A percentile compares a stretch with the other conserved stretches of the same genome.
phyloP scores from a whole-genome alignment of 1,284 basidiomycete species.

The Pseudozyma hubeiensis region DNA sequence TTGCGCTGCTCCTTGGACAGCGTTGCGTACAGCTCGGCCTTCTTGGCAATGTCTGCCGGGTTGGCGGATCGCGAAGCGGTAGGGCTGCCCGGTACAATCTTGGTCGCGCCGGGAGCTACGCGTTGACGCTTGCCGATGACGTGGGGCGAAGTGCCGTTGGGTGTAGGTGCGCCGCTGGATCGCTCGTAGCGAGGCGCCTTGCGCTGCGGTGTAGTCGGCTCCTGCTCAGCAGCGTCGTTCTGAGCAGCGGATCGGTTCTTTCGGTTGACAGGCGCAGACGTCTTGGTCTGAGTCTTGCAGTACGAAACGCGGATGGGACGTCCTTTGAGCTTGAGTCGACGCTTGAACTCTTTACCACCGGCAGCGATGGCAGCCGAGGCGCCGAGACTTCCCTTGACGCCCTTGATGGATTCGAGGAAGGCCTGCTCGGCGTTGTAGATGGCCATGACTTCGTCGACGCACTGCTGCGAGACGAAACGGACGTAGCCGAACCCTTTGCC shows the following conservation, averaged over 20 bases:
- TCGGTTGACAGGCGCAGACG: slow-evolving; percentile 9
- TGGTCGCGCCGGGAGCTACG: slow-evolving; percentile 1
- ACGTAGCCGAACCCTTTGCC: slow-evolving; percentile 99
- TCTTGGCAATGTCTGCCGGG: slow-evolving; percentile 23
- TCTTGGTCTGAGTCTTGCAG: slow-evolving; percentile 59
- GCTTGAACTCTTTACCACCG: slow-evolving; percentile 59
- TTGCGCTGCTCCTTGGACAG: slow-evolving; percentile 59
- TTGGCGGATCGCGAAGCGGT: slow-evolving; percentile 8
- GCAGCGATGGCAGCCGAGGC: slow-evolving; percentile 41
- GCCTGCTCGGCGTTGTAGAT: slow-evolving; percentile 62
- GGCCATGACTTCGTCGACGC: slow-evolving; percentile 65
- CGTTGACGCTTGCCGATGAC: slow-evolving; percentile 8
- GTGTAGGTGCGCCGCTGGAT: slow-evolving; percentile 63
- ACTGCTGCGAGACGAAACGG: slow-evolving; percentile 79
- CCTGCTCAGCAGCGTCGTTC: slow-evolving; percentile 2
- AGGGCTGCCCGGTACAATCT: slow-evolving; percentile 24
- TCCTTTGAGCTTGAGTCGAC: slow-evolving; percentile 62
- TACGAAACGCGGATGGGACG: slow-evolving; percentile 60
- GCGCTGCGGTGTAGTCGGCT: slow-evolving; percentile 33
- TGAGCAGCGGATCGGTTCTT: not conserved
- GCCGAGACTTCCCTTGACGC: slow-evolving; percentile 39
- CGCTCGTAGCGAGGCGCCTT: slow-evolving; percentile 40
- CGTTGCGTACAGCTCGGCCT: slow-evolving; percentile 49
- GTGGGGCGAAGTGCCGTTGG: slow-evolving; percentile 62
- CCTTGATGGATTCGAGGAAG: slow-evolving; percentile 48